phyloP scores from a whole-genome alignment of 1,139 yeast species.

The Lodderomyces pseudojiufengensis region DNA sequence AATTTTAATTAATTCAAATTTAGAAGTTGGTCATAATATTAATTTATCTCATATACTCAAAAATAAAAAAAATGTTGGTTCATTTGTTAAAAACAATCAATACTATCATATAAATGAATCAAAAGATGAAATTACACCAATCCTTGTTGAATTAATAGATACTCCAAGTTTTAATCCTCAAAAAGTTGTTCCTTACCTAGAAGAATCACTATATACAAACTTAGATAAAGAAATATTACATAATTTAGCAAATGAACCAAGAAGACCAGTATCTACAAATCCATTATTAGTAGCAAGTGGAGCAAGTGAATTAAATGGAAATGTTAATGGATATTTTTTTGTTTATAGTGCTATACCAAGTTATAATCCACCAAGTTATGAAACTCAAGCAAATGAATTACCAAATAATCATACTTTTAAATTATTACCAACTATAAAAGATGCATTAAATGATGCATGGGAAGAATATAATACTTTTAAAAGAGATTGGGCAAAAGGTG shows the following conservation, averaged over 20 bases:
- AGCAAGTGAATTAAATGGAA: conserved; percentile 70
- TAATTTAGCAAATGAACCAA: conserved; percentile 64
- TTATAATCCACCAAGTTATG: conserved; percentile 50
- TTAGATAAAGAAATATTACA: conserved; percentile 56
- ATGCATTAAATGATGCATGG: conserved; percentile 71
- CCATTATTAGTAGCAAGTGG: conserved; percentile 75
- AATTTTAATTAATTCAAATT: conserved; percentile 9
- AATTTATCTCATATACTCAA: background rate
- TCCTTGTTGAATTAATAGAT: conserved; percentile 64
- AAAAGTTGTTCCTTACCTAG: conserved; percentile 68
- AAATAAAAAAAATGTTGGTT: background rate
- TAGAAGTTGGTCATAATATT: too few relatives aligned
- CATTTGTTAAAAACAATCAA: background rate
- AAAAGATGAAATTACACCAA: conserved; percentile 42
- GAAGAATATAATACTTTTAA: conserved; percentile 55
- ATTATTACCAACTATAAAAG: conserved; percentile 45
- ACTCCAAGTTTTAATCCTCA: conserved; percentile 67
- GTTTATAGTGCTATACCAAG: conserved; percentile 68
- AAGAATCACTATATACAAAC: conserved; percentile 61
- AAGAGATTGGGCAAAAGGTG: conserved; percentile 54
- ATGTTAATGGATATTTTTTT: conserved; percentile 67
- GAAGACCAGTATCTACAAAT: conserved; percentile 59
- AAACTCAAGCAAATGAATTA: conserved; percentile 24
- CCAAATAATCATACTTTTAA: conserved; percentile 34
- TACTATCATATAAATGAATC: conserved; percentile 22